A percentile compares a stretch with the other conserved stretches of the same genome.
Evolutionary conservation across 1,284 basidiomycete species (phyloP).

Genomic region (Ustilago trichophora): DNA sequence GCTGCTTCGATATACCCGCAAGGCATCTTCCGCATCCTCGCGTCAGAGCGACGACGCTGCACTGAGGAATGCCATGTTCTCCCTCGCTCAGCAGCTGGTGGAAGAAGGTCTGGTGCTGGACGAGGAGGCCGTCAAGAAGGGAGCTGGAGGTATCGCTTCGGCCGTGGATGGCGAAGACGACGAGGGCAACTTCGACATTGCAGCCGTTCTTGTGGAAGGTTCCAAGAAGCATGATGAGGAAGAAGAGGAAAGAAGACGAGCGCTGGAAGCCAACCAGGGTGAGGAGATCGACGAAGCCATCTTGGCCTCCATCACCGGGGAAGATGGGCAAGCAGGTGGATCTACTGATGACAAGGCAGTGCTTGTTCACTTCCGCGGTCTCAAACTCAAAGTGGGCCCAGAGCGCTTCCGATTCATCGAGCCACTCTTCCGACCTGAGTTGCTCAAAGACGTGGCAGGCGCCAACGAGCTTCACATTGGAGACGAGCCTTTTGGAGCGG

Average conservation of each 20-base stretch:
- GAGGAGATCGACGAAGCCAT: slow-evolving; percentile 40
- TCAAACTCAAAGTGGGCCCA: slow-evolving; percentile 53
- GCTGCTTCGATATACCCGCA: slow-evolving; percentile 52
- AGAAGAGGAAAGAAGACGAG: slow-evolving; percentile 72
- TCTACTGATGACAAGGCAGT: slow-evolving; percentile 46
- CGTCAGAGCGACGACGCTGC: slow-evolving; percentile 26
- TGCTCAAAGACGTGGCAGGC: slow-evolving; percentile 49
- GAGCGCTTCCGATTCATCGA: slow-evolving; percentile 58
- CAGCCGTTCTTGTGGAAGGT: slow-evolving; percentile 68
- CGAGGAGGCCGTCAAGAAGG: slow-evolving; percentile 41
- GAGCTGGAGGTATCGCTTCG: slow-evolving; percentile 31
- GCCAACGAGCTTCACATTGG: slow-evolving; percentile 24
- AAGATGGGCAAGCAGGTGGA: slow-evolving; percentile 42
- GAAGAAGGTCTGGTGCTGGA: slow-evolving; percentile 50
- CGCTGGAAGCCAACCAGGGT: slow-evolving; percentile 73
- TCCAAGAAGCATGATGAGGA: slow-evolving; percentile 44
- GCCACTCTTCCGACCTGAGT: slow-evolving; percentile 53
- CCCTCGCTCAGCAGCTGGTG: slow-evolving; percentile 53
- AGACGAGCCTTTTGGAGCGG: slow-evolving; percentile 45
- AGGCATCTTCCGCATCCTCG: slow-evolving; percentile 17
- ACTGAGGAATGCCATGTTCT: slow-evolving; percentile 25
- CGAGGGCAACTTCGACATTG: slow-evolving; percentile 77
- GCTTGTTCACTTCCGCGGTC: slow-evolving; percentile 52
- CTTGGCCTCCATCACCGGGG: slow-evolving; percentile 42
- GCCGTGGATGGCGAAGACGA: slow-evolving; percentile 72